phyloP scores from a whole-genome alignment of 2,329 filamentous ascomycete species.

The Hypoxylon sp. region DNA sequence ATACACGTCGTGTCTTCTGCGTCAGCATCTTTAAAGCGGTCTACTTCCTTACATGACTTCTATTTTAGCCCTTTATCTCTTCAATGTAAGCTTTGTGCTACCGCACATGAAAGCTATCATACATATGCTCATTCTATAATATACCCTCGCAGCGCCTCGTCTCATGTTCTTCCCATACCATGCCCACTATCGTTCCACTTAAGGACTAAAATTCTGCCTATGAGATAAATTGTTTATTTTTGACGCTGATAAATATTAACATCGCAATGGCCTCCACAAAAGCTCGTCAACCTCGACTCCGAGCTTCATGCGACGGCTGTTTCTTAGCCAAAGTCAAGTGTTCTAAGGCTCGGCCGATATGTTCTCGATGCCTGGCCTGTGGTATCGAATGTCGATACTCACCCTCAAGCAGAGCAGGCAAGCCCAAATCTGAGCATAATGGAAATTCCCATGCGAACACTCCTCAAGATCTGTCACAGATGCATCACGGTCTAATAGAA shows the following conservation, averaged over 20 bases:
- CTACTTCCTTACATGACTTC: slow-evolving; percentile 37
- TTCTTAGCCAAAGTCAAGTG: slow-evolving; percentile 71
- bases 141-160: slow-evolving; percentile 40
- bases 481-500: slow-evolving; percentile 47
- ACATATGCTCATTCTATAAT: slow-evolving; percentile 46
- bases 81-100: slow-evolving; percentile 48
- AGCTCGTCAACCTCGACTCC: slow-evolving; percentile 59
- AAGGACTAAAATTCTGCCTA: slow-evolving; percentile 16
- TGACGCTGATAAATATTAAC: slow-evolving; percentile 20
- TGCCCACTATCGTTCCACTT: slow-evolving; percentile 30
- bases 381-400: slow-evolving; percentile 68
- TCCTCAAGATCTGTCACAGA: slow-evolving; percentile 45
- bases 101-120: slow-evolving; percentile 40
- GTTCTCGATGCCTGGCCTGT: slow-evolving; percentile 65
- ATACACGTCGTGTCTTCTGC: slow-evolving; percentile 37
- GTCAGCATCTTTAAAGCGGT: slow-evolving; percentile 39
- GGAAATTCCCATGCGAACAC: slow-evolving; percentile 34
- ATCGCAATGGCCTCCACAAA: slow-evolving; percentile 50
- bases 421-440: slow-evolving; percentile 60
- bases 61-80: slow-evolving; percentile 37
- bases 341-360: slow-evolving; percentile 67
- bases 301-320: slow-evolving; percentile 68
- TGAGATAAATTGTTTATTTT: slow-evolving; percentile 20
- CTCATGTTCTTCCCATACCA: slow-evolving; percentile 26
- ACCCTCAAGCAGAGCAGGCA: slow-evolving; percentile 66